A percentile compares a stretch with the other conserved stretches of the same genome.
Evolutionary conservation across 441 rosid genomes (phyloP).

Genomic region (Cnidoscolus chayamansa): DNA sequence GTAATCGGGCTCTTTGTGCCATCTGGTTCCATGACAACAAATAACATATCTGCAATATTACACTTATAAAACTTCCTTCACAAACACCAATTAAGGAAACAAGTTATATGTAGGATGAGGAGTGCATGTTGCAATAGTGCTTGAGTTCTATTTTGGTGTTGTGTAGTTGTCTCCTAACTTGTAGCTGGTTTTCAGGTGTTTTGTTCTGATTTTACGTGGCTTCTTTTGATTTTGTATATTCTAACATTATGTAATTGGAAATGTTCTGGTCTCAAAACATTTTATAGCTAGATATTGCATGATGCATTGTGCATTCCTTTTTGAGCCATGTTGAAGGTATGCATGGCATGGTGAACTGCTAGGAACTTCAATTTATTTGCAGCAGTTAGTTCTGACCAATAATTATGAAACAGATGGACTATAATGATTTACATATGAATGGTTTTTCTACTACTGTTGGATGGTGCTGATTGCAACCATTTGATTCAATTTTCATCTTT

Average conservation of each 20-base stretch:
- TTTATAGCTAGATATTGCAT: neutral
- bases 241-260: neutral
- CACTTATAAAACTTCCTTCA: neutral
- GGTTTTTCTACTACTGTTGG: neutral
- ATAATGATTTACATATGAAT: conserved; percentile 8
- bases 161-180: neutral
- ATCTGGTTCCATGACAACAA: neutral
- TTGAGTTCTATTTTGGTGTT: neutral
- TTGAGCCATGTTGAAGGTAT: neutral
- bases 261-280: neutral
- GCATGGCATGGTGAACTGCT: neutral
- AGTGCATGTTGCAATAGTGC: neutral
- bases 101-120: neutral
- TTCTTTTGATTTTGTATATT: neutral
- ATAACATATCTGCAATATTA: neutral
- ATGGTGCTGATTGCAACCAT: neutral
- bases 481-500: conserved; percentile 5
- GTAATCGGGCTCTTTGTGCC: neutral
- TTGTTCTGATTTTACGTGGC: neutral
- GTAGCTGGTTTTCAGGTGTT: neutral
- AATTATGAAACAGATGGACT: neutral
- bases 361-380: neutral
- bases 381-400: neutral
- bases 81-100: neutral
- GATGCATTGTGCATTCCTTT: neutral